Conservation (phyloP, 1,284 basidiomycete species). For the Wolfiporia cocos region DNA sequence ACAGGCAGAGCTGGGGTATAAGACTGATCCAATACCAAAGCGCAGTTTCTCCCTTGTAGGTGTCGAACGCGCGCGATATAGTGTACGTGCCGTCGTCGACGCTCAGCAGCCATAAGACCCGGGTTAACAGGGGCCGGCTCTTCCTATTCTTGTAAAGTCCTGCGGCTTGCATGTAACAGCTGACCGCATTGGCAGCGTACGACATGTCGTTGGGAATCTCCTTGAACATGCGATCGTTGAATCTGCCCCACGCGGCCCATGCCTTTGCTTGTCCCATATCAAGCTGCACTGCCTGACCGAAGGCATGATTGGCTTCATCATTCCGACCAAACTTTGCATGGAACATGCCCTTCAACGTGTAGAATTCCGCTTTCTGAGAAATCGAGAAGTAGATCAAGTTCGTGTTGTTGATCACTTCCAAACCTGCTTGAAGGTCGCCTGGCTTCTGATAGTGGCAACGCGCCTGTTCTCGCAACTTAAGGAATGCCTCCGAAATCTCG, state of each 20-base stretch:
- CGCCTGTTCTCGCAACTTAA: conserved; percentile 99
- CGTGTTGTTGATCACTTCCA: conserved; percentile 99
- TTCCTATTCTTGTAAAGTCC: conserved; percentile 95
- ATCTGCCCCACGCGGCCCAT: conserved; percentile 99
- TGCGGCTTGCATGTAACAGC: conserved; percentile 97
- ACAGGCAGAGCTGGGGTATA: conserved; percentile 92
- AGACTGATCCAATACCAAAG: conserved; percentile 99
- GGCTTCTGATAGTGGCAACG: conserved; percentile 97
- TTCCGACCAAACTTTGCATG: conserved; percentile 83
- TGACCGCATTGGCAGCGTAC: conserved; percentile 88
- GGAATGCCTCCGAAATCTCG: conserved; percentile 99
- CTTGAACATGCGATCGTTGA: conserved; percentile 91
- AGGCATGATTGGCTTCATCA: conserved; percentile 91
- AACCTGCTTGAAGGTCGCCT: conserved; percentile 87
- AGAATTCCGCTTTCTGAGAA: conserved; percentile 96
- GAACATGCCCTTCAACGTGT: conserved; percentile 99
- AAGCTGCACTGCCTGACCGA: conserved; percentile 93
- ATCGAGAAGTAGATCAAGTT: conserved; percentile 98
- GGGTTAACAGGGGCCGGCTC: conserved; percentile 85
- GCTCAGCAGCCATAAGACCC: conserved; percentile 95
- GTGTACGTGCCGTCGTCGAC: conserved; percentile 78
- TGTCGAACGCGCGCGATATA: conserved; percentile 90
- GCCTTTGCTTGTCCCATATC: conserved; percentile 95
- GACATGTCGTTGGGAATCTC: conserved; percentile 70
- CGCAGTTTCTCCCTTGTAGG: conserved; percentile 94